Conservation (phyloP, 2,329 filamentous ascomycete genomes). For the Sporothrix protearum region DNA sequence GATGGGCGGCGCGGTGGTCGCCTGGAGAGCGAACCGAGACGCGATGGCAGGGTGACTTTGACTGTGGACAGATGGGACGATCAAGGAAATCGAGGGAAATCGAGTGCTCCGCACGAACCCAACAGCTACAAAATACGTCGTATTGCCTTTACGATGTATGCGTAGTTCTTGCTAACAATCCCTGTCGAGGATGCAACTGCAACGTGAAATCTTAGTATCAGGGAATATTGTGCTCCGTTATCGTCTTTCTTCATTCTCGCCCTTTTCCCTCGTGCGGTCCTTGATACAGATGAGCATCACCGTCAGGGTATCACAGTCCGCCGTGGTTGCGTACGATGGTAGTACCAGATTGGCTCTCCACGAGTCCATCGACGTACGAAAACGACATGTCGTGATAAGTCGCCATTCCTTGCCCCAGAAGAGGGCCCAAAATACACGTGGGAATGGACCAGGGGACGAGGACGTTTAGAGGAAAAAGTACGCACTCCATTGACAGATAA, state of each 20-base stretch:
- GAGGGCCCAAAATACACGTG: neutral
- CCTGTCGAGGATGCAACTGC: neutral
- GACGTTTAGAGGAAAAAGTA: neutral
- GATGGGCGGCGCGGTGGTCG: neutral
- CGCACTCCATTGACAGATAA: neutral
- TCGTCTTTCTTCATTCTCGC: no score
- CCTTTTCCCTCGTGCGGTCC: neutral
- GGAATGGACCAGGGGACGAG: neutral
- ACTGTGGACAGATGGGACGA: neutral
- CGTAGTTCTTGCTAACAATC: neutral
- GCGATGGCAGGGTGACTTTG: constrained; percentile 5
- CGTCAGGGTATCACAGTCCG: neutral
- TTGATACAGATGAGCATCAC: neutral
- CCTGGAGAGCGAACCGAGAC: constrained; percentile 2
- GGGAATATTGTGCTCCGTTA: neutral
- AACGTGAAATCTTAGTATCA: neutral
- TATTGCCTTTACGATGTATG: no score
- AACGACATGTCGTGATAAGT: neutral
- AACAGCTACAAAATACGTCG: neutral
- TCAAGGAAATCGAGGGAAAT: neutral
- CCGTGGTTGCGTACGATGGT: neutral
- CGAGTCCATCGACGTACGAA: neutral
- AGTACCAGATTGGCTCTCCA: neutral
- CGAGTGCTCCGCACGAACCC: neutral
- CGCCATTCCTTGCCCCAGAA: neutral